Conservation (phyloP, 306 rosid species). For the Quillaja saponaria region DNA sequence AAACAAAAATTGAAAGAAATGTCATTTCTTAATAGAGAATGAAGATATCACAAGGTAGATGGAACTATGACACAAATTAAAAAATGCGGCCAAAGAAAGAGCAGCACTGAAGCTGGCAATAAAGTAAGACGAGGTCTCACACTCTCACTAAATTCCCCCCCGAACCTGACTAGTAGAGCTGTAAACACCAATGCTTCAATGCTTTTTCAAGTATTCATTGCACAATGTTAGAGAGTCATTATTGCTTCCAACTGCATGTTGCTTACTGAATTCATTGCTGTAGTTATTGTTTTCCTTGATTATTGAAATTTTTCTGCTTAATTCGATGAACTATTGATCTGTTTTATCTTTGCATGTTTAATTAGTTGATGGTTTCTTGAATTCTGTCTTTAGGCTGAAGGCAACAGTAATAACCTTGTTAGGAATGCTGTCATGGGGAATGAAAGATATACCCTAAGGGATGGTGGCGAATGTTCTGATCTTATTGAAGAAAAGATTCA, state of each 20-base stretch:
- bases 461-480: slow-evolving; percentile 64
- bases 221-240: slow-evolving; percentile 8
- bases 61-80: slow-evolving; percentile 23
- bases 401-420: slow-evolving; percentile 46
- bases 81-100: slow-evolving; percentile 6
- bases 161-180: slow-evolving; percentile 16
- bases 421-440: slow-evolving; percentile 65
- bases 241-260: slow-evolving; percentile 11
- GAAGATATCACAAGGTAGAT: slow-evolving; percentile 11
- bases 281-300: neutral
- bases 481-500: slow-evolving; percentile 71
- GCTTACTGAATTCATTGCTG: neutral
- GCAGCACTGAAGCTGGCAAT: neutral
- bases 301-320: slow-evolving; percentile 9
- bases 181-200: slow-evolving; percentile 21
- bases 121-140: slow-evolving; percentile 6
- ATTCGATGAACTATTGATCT: too few species aligned
- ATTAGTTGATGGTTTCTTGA: neutral
- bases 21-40: neutral
- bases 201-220: neutral
- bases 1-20: neutral
- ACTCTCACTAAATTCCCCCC: too few species aligned
- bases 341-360: too few species aligned
- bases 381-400: slow-evolving; percentile 56
- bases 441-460: slow-evolving; percentile 61